Base-by-base conservation (phyloP, 75 land plant genomes). In the Chamaecyparis obtusa region DNA sequence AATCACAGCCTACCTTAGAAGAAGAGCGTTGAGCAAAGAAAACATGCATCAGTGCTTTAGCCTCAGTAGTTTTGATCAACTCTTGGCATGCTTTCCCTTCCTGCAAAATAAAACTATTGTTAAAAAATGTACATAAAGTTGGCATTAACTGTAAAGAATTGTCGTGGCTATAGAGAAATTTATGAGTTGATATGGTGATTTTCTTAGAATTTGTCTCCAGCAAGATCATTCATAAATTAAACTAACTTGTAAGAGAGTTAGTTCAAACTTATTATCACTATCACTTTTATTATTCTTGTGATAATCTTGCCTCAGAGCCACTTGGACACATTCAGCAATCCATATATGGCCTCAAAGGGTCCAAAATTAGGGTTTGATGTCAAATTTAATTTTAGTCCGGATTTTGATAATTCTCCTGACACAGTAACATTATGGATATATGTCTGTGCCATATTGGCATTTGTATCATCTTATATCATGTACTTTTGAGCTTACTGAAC, bases 21-120 rank as follows among this genome's bases (percentile, higher is more conserved):
- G 91, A 88, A 27, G 89, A 85, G 71, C 92, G 85, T 81, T 91
- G 88, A 64, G 93, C 90, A 87, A 92, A 92, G 77, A 92, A 92
- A 2, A 87, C 60, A 85, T 92, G 91, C 39, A 90, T 88, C 10
- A 92, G 88, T 6, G 85, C 60, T 69, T 91, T 90, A 44, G 92
- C 89, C 82, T 91, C 87, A 43, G 89, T 86, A 82, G 84, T 81
- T 24, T 33, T 76, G 35, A 83, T 54, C 24, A 89, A 76, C 49
- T 16, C 36, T 41, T 71, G 75, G 56, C 88, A 89, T 74, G 36
- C 83, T 51, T 82, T 39, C 78, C 88, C 90, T 74, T 89, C 90
- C 90, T 89, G 79, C 76, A 79, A 49, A 87, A 81, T 27, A 44
- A n/a, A 41, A 46, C n/a, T 21, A 44, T 80, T n/a, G 16, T 44